Evolutionary conservation across 108 stramenopile genomes (phyloP).

Genomic region (Schizochytrium sp.): DNA sequence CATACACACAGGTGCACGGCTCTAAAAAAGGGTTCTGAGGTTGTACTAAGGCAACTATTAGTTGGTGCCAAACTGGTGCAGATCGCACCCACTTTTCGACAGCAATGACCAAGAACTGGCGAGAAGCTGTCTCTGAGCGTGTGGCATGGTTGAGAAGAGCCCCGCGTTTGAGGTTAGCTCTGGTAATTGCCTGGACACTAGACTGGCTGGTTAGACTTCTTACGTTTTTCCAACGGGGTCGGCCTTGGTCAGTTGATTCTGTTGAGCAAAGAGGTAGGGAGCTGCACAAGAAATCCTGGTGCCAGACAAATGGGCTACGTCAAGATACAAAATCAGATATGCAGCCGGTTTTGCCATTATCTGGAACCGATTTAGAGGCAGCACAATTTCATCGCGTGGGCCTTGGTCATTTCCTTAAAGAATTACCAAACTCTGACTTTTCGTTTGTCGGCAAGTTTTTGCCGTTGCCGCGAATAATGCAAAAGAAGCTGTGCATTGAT

Average conservation of each 20-base stretch:
- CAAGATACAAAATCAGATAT: neutral
- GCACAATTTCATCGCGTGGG: slow-evolving; percentile 2
- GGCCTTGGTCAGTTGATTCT: neutral
- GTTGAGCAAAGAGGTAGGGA: neutral
- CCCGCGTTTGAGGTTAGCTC: neutral
- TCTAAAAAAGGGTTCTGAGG: no score
- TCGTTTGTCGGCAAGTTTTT: slow-evolving; percentile 25
- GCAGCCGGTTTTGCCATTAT: neutral
- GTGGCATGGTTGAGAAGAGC: neutral
- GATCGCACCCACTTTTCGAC: no score
- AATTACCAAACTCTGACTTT: neutral
- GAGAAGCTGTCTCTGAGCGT: neutral
- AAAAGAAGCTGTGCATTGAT: slow-evolving; percentile 36
- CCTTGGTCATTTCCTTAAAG: neutral
- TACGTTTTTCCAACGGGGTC: neutral
- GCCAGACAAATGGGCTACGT: neutral
- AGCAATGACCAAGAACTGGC: neutral
- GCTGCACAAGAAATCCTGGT: neutral
- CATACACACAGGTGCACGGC: no score
- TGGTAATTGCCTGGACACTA: neutral
- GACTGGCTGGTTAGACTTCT: neutral
- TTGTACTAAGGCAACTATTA: no score
- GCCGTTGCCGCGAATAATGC: neutral
- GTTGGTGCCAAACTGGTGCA: no score
- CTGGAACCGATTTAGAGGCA: neutral